phyloP scores from a whole-genome alignment of 306 rosid genomes.

The Castanea crenata region DNA sequence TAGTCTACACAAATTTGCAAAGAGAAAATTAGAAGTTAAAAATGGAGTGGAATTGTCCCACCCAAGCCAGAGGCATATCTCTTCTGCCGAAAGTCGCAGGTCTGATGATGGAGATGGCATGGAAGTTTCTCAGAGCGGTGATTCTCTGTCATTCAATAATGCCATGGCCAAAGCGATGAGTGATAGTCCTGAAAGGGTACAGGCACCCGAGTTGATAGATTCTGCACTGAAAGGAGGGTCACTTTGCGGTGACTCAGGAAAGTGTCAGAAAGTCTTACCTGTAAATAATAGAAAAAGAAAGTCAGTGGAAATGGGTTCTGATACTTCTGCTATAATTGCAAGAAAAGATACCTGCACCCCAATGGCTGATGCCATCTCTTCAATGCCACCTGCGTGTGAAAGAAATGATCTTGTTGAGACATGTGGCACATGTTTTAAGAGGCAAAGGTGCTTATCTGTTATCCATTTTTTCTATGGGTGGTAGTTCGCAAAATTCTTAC shows the following conservation, averaged over 20 bases:
- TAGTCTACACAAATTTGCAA: conserved; percentile 24
- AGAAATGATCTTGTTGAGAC: conserved; percentile 26
- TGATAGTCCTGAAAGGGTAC: conserved; percentile 26
- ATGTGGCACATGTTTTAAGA: conserved; percentile 37
- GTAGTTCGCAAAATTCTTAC: not conserved
- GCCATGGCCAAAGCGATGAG: conserved; percentile 11
- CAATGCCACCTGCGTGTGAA: conserved; percentile 20
- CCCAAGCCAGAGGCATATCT: conserved; percentile 18
- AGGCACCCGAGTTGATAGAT: conserved; percentile 25
- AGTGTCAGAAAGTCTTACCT: conserved; percentile 29
- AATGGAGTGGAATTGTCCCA: not conserved
- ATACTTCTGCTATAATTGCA: conserved; percentile 30
- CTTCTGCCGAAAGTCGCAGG: conserved; percentile 1
- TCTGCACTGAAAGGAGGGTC: conserved; percentile 16
- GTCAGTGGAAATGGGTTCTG: conserved; percentile 35
- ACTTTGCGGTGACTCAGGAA: conserved; percentile 22
- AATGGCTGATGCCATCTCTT: conserved; percentile 26
- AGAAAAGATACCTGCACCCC: conserved; percentile 35
- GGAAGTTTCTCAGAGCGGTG: conserved; percentile 20
- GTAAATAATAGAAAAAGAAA: conserved; percentile 55
- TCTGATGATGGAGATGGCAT: conserved; percentile 19
- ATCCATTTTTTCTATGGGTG: not conserved
- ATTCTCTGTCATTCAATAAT: conserved; percentile 18
- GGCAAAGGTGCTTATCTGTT: conserved; percentile 45
- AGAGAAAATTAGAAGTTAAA: conserved; percentile 22